These are phyloP conservation scores for Cylindrotheca closterium DNA, from an alignment of 108 stramenopile species.

Conservation along the genomic window DNA sequence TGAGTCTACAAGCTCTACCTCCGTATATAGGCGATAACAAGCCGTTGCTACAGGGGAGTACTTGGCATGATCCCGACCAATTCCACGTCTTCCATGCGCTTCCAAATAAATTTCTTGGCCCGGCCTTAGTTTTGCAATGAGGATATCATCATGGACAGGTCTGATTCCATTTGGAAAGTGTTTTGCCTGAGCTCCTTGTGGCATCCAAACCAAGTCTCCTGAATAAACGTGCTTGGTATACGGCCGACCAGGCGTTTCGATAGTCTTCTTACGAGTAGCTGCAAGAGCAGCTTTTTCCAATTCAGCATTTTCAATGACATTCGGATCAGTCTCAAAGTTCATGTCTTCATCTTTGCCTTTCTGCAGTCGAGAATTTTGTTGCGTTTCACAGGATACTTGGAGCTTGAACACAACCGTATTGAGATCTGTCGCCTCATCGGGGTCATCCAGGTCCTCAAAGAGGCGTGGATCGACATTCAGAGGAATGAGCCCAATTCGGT, in stretches of 20 bases:
- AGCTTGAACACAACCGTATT: conserved; percentile 92
- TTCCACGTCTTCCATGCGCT: conserved; percentile 86
- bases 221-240: conserved; percentile 88
- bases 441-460: conserved; percentile 64
- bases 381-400: conserved; percentile 62
- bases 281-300: conserved; percentile 37
- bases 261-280: conserved; percentile 42
- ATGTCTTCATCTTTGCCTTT: conserved; percentile 18
- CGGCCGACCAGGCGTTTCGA: conserved; percentile 70
- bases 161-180: conserved; percentile 59
- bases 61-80: conserved; percentile 97
- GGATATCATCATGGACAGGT: conserved; percentile 89
- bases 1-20: conserved; percentile 57
- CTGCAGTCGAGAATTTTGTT: conserved; percentile 24
- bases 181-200: conserved; percentile 90
- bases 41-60: conserved; percentile 97
- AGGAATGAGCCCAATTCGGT: conserved; percentile 94
- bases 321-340: conserved; percentile 18
- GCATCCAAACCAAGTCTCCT: conserved; percentile 79
- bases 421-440: conserved; percentile 76
- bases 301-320: conserved; percentile 42
- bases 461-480: conserved; percentile 76
- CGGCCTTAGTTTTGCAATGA: conserved; percentile 94
- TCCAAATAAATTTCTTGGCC: conserved; percentile 92
- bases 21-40: conserved; percentile 87